Evolutionary conservation across 2,329 filamentous ascomycete species (phyloP).

Genomic region (Tympanopsis confertula): DNA sequence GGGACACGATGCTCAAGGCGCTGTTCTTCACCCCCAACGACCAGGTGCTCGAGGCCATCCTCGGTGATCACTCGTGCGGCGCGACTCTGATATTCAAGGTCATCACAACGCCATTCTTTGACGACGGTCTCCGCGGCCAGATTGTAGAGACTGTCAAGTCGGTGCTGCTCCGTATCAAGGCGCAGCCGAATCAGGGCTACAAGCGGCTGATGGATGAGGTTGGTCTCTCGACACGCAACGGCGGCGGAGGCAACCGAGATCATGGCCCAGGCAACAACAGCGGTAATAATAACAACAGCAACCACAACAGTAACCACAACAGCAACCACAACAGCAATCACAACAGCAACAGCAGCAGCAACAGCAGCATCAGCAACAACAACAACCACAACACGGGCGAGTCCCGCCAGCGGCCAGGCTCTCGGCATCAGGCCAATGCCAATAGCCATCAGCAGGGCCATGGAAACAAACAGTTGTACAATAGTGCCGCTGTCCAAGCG

Average conservation of each 20-base stretch:
- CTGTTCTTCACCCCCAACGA: constrained; percentile 87
- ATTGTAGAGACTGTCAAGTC: constrained; percentile 86
- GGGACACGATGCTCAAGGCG: constrained; percentile 78
- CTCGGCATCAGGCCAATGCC: constrained; percentile 13
- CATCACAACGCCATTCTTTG: constrained; percentile 91
- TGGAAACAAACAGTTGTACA: constrained; percentile 40
- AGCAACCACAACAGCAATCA: too few species aligned
- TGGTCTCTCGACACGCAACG: constrained; percentile 62
- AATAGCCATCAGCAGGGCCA: constrained; percentile 20
- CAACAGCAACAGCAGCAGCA: neutral
- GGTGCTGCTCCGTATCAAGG: constrained; percentile 81
- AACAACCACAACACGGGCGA: constrained; percentile 5
- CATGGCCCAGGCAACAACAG: constrained; percentile 22
- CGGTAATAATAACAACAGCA: neutral
- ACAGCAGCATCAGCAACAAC: constrained; percentile 8
- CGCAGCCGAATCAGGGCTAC: constrained; percentile 87
- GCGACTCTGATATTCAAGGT: constrained; percentile 98
- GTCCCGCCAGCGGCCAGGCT: neutral
- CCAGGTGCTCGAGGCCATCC: constrained; percentile 75
- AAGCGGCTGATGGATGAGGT: constrained; percentile 99
- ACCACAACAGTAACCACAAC: constrained; percentile 10
- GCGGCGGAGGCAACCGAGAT: constrained; percentile 19
- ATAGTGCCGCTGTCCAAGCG: constrained; percentile 29
- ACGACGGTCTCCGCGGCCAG: constrained; percentile 76
- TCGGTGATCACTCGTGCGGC: constrained; percentile 82